Base-by-base conservation (phyloP, 495 filamentous ascomycete species). In the Aspergillus biplanus region DNA sequence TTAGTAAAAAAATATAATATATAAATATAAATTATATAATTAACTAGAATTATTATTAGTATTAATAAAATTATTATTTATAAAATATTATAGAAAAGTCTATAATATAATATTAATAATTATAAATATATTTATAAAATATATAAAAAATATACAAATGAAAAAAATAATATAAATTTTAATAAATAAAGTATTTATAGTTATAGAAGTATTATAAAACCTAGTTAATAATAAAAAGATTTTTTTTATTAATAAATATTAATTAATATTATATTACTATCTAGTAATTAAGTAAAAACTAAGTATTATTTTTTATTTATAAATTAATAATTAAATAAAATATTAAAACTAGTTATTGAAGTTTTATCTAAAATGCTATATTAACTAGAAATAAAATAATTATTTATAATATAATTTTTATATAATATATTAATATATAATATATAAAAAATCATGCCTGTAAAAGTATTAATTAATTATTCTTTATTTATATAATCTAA, bases 41-140 rank as follows among this genome's bases (percentile, higher is more conserved):
- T 34, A 34, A 56, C 16, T 35, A 56, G 33, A n/a, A 35, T 35
- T 35, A 56, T 33, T 11, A 37, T 35, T 33, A 7, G 4, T 56
- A 9, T 13, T 56, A 37, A 42, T n/a, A 33, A 15, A n/a, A 56
- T 37, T 11, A 4, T 35, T 56, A 33, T 56, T 53, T 53, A 53
- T 53, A 53, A 39, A 39, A 39, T 39, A 39, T 39, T 39, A 39
- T 39, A 39, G 12, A 6, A 15, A 34, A 37, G 12, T 7, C 27
- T 56, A 16, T 31, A 34, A 56, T 56, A 56, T 33, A 56, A 56
- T 56, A 15, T 34, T 16, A 31, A 18, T 59, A 35, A 15, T 58
- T 1, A 44, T 58, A 3, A 47, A 9, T 32, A 3, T 46, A 32
- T 32, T 37, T 46, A 58, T 32, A 6, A 12, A 52, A 39, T 39